Conservation (phyloP, 2,329 filamentous ascomycete species). For the Scedosporium apiospermum region DNA sequence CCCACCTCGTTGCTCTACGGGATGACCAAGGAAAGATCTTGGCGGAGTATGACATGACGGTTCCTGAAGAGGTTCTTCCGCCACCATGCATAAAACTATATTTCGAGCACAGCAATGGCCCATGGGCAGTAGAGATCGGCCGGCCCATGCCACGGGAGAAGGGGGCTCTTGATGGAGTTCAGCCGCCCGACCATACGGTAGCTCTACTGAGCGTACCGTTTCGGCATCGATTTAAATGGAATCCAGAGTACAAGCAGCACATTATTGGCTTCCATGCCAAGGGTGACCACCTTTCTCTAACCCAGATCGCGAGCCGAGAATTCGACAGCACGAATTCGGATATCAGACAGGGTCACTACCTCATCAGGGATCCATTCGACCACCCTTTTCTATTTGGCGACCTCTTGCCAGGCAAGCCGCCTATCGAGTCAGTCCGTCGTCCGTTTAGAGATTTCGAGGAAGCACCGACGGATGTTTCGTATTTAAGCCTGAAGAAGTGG, state of each 20-base stretch:
- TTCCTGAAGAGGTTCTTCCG: conserved; percentile 32
- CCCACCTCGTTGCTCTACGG: conserved; percentile 11
- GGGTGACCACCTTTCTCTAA: conserved; percentile 15
- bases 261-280: conserved; percentile 31
- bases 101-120: conserved; percentile 22
- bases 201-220: conserved; percentile 20
- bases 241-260: conserved; percentile 23
- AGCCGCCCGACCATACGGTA: conserved; percentile 31
- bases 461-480: conserved; percentile 33
- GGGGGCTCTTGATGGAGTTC: background rate
- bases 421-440: conserved; percentile 25
- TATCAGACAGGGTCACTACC: conserved; percentile 12
- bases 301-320: conserved; percentile 19
- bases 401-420: conserved; percentile 34
- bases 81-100: conserved; percentile 29
- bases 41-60: conserved; percentile 29
- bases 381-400: conserved; percentile 31
- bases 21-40: conserved; percentile 20
- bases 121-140: conserved; percentile 27
- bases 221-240: conserved; percentile 32
- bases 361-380: conserved; percentile 28
- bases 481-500: conserved; percentile 38
- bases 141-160: background rate
- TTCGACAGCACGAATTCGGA: conserved; percentile 16
- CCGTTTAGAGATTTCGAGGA: conserved; percentile 25